Conservation (phyloP, 2,329 filamentous ascomycete genomes). For the Aspergillus caelatus region DNA sequence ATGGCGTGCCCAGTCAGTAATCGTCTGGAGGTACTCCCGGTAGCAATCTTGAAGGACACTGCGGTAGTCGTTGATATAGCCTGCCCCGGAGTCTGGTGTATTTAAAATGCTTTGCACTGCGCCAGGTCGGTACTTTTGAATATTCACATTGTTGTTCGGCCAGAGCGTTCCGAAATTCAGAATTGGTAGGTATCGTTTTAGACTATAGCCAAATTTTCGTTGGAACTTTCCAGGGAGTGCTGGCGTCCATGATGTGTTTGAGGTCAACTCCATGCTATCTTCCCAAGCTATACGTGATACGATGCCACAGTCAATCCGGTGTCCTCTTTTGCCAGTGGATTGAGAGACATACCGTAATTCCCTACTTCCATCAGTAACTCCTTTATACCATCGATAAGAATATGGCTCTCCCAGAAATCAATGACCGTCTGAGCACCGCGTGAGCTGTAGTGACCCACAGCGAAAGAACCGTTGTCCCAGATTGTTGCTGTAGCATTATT, state of each 20-base stretch:
- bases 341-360: conserved; percentile 28
- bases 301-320: too few species aligned
- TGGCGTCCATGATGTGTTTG: conserved; percentile 39
- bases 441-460: conserved; percentile 45
- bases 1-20: conserved; percentile 34
- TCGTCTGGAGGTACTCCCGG: conserved; percentile 30
- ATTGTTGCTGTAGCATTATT: conserved; percentile 20
- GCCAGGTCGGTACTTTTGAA: conserved; percentile 6
- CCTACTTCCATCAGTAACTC: conserved; percentile 36
- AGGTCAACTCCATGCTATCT: conserved; percentile 31
- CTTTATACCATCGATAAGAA: conserved; percentile 35
- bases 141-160: conserved; percentile 10
- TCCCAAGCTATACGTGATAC: conserved; percentile 11
- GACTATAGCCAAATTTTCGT: conserved; percentile 31
- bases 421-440: conserved; percentile 39
- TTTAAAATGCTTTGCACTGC: conserved; percentile 6
- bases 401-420: conserved; percentile 44
- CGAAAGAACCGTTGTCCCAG: conserved; percentile 41
- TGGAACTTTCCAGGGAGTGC: conserved; percentile 31
- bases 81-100: conserved; percentile 4
- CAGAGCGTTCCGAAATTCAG: conserved; percentile 6
- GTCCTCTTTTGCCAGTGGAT: too few species aligned
- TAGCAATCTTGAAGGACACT: conserved; percentile 11
- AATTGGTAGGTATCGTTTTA: conserved; percentile 37
- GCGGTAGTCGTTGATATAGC: conserved; percentile 11